Base-by-base conservation (phyloP, 495 filamentous ascomycete species). In the Lasiosphaeria hispida region DNA sequence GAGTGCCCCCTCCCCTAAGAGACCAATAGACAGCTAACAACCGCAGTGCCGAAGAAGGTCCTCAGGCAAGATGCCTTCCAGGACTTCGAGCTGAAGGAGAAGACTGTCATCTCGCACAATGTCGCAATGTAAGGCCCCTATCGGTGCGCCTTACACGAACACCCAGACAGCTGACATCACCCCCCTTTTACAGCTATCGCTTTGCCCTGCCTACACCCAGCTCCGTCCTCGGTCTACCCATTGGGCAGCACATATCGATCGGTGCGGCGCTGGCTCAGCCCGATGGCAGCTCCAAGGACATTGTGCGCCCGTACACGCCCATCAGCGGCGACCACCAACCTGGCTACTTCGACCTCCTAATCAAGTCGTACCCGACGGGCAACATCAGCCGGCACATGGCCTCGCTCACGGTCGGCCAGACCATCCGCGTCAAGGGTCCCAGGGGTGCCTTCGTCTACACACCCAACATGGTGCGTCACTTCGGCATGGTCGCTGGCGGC, bases 181-280 rank as follows among this genome's bases (percentile, higher is more conserved):
- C 39, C 8, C 10, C 13, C 11, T 8, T 5, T n/a, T 39, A 41
- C 47, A 88, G 85, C 76, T 97, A 98, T 80, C 91, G 92, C 63
- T 97, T 97, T 74, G 74, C 78, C 41, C 87, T 98, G 37, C 92
- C 92, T 48, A 72, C 79, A 55, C 76, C 85, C 17, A 87, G 78
- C 59, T 82, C 89, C 65, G 91, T 96, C 72, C 89, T 98, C 60
- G 93, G 94, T 64, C 87, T 98, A 15, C 94, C 94, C 55, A 98
- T 97, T 75, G 94, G 94, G 63, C 94, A 98, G 72, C 94, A 98
- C 77, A 96, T 98, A 77, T 96, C 93, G 59, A 88, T 98, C 69
- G 87, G 87, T 63, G 92, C 93, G 37, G 84, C 74, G 49, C 85
- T 94, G 52, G 61, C 68, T 13, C 79, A 82, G 56, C 70, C 78